Evolutionary conservation across 176 grass and related monocot genomes (phyloP).

Genomic region (Aegilops bicornis): DNA sequence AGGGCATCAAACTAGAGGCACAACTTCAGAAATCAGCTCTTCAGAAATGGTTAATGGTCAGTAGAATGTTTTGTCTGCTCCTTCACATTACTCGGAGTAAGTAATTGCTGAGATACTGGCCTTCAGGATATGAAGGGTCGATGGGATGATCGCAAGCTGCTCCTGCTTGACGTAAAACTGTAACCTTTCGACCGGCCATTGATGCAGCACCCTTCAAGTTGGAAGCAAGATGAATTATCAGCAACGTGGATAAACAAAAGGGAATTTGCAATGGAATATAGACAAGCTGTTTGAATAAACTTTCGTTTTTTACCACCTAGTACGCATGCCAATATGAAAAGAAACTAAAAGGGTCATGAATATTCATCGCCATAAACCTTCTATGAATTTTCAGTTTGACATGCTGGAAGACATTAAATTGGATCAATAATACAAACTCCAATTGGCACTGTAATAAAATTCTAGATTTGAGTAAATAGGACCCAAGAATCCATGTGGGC

Average conservation of each 20-base stretch:
- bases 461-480: neutral
- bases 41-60: neutral
- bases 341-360: neutral
- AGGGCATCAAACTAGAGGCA: neutral
- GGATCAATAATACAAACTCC: neutral
- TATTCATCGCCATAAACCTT: neutral
- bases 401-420: constrained; percentile 8
- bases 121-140: constrained; percentile 83
- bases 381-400: neutral
- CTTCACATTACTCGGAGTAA: constrained; percentile 73
- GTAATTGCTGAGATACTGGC: constrained; percentile 82
- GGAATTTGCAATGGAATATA: neutral
- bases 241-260: neutral
- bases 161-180: constrained; percentile 83
- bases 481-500: neutral
- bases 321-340: neutral
- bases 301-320: neutral
- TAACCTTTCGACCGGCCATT: constrained; percentile 68
- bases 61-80: neutral
- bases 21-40: neutral
- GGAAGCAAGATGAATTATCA: constrained; percentile 10
- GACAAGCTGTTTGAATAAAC: neutral
- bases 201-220: constrained; percentile 76
- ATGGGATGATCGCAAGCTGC: constrained; percentile 82
- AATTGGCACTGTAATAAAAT: neutral